Evolutionary conservation across 331 rosid species (phyloP).

Genomic region (Cucumis variabilis): DNA sequence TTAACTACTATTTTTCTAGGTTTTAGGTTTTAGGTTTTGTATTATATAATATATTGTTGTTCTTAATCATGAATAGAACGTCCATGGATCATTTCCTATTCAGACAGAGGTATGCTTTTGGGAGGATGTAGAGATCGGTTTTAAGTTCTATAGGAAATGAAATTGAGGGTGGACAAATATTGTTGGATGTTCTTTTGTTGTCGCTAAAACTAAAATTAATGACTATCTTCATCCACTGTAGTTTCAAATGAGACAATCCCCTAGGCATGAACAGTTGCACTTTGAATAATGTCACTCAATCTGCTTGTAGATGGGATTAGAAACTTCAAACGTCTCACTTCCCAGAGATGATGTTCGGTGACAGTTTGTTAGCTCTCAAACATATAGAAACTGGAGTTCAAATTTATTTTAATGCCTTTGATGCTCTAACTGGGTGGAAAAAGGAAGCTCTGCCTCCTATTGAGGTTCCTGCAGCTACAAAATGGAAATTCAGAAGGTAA

Average conservation of each 20-base stretch:
- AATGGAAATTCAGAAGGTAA: constrained; percentile 95
- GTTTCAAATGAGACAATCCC: not conserved
- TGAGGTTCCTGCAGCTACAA: constrained; percentile 97
- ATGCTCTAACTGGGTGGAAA: constrained; percentile 94
- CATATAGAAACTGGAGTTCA: constrained; percentile 72
- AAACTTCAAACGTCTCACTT: constrained; percentile 83
- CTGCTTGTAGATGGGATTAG: constrained; percentile 80
- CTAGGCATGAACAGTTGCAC: not conserved
- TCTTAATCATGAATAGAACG: not conserved
- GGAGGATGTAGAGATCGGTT: not conserved
- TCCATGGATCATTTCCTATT: not conserved
- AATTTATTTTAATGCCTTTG: constrained; percentile 88
- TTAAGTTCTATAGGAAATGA: not conserved
- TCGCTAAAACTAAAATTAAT: not conserved
- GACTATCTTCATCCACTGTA: not conserved
- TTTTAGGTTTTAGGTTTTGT: not conserved
- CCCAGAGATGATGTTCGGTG: constrained; percentile 99
- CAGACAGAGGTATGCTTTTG: not conserved
- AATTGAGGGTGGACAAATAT: not conserved
- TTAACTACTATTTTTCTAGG: not conserved
- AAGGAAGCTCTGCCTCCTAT: constrained; percentile 95
- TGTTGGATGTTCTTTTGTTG: constrained; percentile 17
- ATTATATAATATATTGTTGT: not conserved
- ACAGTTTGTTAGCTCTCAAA: constrained; percentile 68
- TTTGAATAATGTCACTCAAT: constrained; percentile 35